phyloP scores from a whole-genome alignment of 2,329 filamentous ascomycete genomes.

The Botrytis medusae region DNA sequence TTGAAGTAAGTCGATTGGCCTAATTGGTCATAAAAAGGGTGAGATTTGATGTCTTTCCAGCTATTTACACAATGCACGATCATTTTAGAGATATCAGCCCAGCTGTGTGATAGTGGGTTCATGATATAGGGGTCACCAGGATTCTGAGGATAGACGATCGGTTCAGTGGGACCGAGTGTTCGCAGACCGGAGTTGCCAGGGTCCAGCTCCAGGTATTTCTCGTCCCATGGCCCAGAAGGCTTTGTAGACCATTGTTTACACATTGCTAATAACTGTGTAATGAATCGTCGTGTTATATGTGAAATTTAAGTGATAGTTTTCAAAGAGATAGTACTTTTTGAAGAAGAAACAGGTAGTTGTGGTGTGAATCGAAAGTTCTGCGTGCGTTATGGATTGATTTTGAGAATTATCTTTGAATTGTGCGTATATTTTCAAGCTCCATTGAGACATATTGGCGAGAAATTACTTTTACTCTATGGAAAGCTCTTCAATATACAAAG shows the following conservation, averaged over 20 bases:
- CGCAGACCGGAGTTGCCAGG: neutral
- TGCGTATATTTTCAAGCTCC: neutral
- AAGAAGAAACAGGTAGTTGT: neutral
- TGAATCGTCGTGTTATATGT: neutral
- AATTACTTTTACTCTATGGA: neutral
- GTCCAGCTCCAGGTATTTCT: neutral
- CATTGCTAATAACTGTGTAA: neutral
- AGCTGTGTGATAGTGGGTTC: neutral
- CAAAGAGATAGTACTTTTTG: no score
- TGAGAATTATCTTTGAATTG: neutral
- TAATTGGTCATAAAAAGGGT: neutral
- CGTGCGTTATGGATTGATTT: neutral
- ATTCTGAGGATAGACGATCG: neutral
- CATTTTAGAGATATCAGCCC: neutral
- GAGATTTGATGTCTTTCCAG: neutral
- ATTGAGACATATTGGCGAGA: neutral
- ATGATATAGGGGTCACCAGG: neutral
- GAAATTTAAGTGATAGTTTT: no score
- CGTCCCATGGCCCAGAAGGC: neutral
- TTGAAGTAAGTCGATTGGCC: rapidly evolving
- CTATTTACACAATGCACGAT: neutral
- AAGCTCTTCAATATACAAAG: neutral
- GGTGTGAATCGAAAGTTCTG: neutral
- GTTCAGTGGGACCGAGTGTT: no score
- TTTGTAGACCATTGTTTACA: no score